Evolutionary conservation across 257 asterid genomes (phyloP).

Genomic region (Solanum chilense): DNA sequence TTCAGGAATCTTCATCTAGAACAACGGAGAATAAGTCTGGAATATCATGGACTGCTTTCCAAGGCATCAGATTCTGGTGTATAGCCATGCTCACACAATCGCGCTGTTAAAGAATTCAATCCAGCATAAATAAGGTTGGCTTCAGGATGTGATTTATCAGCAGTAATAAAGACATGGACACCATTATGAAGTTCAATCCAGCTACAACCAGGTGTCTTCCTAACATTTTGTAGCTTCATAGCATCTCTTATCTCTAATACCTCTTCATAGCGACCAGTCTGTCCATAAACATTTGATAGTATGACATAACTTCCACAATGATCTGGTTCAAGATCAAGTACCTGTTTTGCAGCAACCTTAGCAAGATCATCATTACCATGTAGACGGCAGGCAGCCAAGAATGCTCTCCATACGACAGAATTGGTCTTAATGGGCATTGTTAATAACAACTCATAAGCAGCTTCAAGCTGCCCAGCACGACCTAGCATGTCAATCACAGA

Average conservation of each 20-base stretch:
- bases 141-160: slow-evolving; percentile 45
- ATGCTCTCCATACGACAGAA: slow-evolving; percentile 72
- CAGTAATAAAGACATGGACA: slow-evolving; percentile 46
- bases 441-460: slow-evolving; percentile 52
- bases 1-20: background rate
- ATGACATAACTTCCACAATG: slow-evolving; percentile 77
- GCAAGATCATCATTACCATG: slow-evolving; percentile 64
- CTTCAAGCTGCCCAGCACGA: slow-evolving; percentile 61
- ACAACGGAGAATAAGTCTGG: background rate
- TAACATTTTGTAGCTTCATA: slow-evolving; percentile 67
- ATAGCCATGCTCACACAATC: slow-evolving; percentile 34
- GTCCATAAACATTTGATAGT: slow-evolving; percentile 71
- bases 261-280: slow-evolving; percentile 56
- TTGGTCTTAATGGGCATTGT: slow-evolving; percentile 55
- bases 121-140: slow-evolving; percentile 32
- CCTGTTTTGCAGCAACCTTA: slow-evolving; percentile 40
- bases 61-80: slow-evolving; percentile 13
- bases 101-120: slow-evolving; percentile 43
- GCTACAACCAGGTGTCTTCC: slow-evolving; percentile 84
- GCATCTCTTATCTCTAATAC: slow-evolving; percentile 56
- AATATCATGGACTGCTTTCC: slow-evolving; percentile 23
- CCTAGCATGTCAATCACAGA: slow-evolving; percentile 88
- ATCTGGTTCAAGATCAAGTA: slow-evolving; percentile 50
- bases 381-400: slow-evolving; percentile 62
- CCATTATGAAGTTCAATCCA: slow-evolving; percentile 76